Percentiles rank a stretch among this genome's conserved stretches.
phyloP scores from a whole-genome alignment of 2,329 filamentous ascomycete species.

The Achaetomium macrosporum region DNA sequence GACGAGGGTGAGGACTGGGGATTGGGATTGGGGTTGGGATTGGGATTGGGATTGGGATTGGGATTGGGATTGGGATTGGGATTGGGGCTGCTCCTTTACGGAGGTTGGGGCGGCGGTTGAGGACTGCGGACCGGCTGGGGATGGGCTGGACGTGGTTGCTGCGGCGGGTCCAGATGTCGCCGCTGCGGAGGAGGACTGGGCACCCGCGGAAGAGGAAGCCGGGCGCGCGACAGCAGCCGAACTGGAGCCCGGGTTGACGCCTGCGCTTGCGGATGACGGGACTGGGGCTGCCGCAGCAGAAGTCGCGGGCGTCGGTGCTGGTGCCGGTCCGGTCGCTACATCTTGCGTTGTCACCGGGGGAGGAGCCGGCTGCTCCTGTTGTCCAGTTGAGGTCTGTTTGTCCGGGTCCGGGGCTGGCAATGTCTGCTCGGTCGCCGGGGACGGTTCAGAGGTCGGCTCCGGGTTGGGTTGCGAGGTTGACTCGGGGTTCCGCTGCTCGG shows the following conservation, averaged over 20 bases:
- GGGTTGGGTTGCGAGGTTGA: neutral
- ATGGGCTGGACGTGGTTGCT: neutral
- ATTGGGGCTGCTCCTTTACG: neutral
- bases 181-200: neutral
- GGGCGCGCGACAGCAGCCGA: neutral
- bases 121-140: neutral
- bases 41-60: neutral
- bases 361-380: constrained; percentile 2
- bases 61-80: neutral
- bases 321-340: constrained; percentile 1
- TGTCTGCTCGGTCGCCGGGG: neutral
- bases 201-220: neutral
- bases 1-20: neutral
- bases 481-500: neutral
- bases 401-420: neutral
- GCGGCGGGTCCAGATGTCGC: neutral
- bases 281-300: constrained; percentile 4
- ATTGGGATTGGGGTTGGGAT: neutral
- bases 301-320: neutral
- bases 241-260: neutral
- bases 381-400: neutral
- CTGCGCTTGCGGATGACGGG: neutral
- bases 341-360: neutral
- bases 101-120: neutral
- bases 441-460: neutral